phyloP scores from a whole-genome alignment of 139 green algal genomes.

The Raphidocelis subcapitata region DNA sequence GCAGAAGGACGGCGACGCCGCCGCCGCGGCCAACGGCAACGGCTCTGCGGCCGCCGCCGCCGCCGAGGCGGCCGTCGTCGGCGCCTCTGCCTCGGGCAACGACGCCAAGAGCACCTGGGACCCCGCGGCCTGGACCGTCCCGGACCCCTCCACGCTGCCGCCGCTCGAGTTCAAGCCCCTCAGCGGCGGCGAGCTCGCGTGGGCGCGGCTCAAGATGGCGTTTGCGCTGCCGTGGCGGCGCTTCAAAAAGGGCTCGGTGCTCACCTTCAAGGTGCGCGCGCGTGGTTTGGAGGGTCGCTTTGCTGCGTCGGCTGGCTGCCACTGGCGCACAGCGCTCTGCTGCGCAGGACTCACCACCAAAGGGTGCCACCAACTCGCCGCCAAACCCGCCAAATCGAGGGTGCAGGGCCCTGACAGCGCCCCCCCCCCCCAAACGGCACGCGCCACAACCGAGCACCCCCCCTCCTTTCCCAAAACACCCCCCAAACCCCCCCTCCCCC shows the following conservation, averaged over 20 bases:
- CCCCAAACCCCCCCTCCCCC: no score
- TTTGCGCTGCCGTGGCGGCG: conserved; percentile 86
- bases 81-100: background rate
- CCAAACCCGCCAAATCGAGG: no score
- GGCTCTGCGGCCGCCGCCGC: background rate
- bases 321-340: no score
- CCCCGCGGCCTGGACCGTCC: conserved; percentile 2
- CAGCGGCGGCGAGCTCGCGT: conserved; percentile 24
- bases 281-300: no score
- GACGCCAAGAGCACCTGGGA: background rate
- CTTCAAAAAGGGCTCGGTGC: conserved; percentile 80
- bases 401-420: no score
- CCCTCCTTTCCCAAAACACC: no score
- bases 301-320: no score
- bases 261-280: conserved; percentile 70
- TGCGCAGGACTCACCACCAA: no score
- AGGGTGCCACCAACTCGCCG: no score
- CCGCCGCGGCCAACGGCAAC: background rate
- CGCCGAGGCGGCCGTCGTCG: background rate
- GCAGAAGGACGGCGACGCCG: no score
- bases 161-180: conserved; percentile 18
- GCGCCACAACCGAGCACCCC: no score
- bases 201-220: conserved; percentile 46
- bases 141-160: conserved; percentile 2
- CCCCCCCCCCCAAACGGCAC: no score